phyloP scores from a whole-genome alignment of 129 eudicot species.

The Escallonia rubra region DNA sequence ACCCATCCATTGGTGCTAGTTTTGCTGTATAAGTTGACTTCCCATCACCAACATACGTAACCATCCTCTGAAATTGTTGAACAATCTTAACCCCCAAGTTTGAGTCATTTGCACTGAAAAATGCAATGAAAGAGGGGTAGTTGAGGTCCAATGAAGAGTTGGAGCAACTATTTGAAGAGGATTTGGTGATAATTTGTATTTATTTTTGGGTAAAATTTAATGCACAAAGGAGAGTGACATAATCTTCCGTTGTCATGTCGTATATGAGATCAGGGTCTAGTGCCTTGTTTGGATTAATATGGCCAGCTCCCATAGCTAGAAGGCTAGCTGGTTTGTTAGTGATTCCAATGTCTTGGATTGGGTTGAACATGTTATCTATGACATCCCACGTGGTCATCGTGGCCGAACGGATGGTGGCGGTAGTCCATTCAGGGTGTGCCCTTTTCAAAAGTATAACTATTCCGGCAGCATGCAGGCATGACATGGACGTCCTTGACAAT shows the following conservation, averaged over 20 bases:
- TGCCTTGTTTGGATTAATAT: slow-evolving; percentile 20
- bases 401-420: slow-evolving; percentile 14
- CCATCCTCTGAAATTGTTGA: slow-evolving; percentile 5
- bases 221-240: slow-evolving; percentile 20
- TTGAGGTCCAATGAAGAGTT: slow-evolving; percentile 14
- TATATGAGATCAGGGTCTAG: slow-evolving; percentile 23
- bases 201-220: slow-evolving; percentile 11
- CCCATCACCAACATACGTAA: slow-evolving; percentile 14
- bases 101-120: neutral
- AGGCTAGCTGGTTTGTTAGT: slow-evolving; percentile 6
- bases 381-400: slow-evolving; percentile 11
- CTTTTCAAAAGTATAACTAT: slow-evolving; percentile 2
- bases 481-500: slow-evolving; percentile 14
- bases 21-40: neutral
- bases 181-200: too few species aligned
- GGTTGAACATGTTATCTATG: slow-evolving; percentile 5
- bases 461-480: slow-evolving; percentile 9
- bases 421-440: slow-evolving; percentile 17
- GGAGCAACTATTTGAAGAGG: slow-evolving; percentile 10
- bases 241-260: slow-evolving; percentile 10
- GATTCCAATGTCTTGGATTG: slow-evolving; percentile 7
- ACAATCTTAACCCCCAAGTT: neutral
- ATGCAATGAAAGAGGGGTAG: slow-evolving; percentile 25
- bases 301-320: slow-evolving; percentile 21
- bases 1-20: neutral